phyloP scores from a whole-genome alignment of 208 protist genomes.

The Acanthamoeba castellanii region DNA sequence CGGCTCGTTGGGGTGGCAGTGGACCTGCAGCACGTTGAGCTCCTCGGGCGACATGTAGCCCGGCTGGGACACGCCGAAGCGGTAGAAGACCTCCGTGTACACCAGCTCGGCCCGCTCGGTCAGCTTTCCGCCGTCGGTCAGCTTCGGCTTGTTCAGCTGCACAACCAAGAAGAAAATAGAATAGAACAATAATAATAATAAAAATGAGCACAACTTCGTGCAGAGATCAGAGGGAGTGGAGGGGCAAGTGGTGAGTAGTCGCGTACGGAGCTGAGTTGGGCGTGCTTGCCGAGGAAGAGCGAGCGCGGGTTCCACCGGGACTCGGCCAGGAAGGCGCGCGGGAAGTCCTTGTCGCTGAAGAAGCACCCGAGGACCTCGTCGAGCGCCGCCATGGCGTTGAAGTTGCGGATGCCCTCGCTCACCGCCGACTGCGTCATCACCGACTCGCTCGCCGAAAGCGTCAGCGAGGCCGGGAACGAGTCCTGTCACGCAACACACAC shows the following conservation, averaged over 20 bases:
- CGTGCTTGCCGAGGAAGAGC: constrained; percentile 26
- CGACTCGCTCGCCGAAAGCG: background rate
- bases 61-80: constrained; percentile 48
- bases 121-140: background rate
- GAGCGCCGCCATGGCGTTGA: constrained; percentile 31
- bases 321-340: background rate
- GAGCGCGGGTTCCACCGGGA: background rate
- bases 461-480: constrained; percentile 1
- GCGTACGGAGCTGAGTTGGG: constrained; percentile 40
- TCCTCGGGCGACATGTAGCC: constrained; percentile 55
- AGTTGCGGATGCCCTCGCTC: constrained; percentile 35
- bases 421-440: constrained; percentile 49
- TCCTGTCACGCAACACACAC: background rate
- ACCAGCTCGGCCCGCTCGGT: constrained; percentile 46
- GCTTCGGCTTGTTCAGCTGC: constrained; percentile 57
- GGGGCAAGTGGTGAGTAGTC: background rate
- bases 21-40: constrained; percentile 67
- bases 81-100: constrained; percentile 62
- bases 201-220: too few species aligned
- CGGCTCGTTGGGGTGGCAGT: constrained; percentile 59
- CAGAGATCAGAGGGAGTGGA: background rate
- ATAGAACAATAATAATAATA: background rate
- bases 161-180: background rate
- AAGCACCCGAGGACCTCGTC: constrained; percentile 34
- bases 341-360: constrained; percentile 62